Evolutionary conservation across 2,329 filamentous ascomycete genomes (phyloP).

Genomic region (Microdochium nivale): DNA sequence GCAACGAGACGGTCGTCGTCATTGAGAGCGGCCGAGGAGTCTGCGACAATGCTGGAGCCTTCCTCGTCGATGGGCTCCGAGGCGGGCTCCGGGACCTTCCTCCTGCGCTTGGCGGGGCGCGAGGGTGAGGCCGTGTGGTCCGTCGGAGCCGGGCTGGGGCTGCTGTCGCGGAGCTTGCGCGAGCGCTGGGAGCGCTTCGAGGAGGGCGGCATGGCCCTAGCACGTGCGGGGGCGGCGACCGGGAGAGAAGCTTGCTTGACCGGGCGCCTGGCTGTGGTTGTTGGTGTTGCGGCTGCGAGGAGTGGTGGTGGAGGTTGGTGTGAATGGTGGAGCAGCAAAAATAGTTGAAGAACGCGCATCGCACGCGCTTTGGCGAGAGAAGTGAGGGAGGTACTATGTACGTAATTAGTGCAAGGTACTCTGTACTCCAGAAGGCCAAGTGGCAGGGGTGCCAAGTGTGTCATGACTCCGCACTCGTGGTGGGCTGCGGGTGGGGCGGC

Average conservation of each 20-base stretch:
- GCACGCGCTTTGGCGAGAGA: not conserved
- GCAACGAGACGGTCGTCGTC: constrained; percentile 49
- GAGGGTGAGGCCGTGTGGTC: constrained; percentile 47
- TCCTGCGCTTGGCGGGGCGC: constrained; percentile 56
- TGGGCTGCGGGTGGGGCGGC: too few relatives aligned
- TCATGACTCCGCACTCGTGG: too few relatives aligned
- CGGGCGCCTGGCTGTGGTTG: not conserved
- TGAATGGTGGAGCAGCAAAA: not conserved
- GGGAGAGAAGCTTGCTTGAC: not conserved
- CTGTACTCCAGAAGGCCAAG: too few relatives aligned
- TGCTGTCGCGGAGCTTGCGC: constrained; percentile 21
- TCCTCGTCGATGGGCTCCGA: constrained; percentile 37
- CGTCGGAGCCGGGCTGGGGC: constrained; percentile 20
- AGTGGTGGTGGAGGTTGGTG: not conserved
- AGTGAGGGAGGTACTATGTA: not conserved
- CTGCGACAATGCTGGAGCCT: constrained; percentile 30
- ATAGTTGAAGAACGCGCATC: not conserved
- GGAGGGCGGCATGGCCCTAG: constrained; percentile 26
- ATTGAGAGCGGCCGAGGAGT: constrained; percentile 28
- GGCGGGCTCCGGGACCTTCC: constrained; percentile 41
- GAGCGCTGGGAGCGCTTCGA: constrained; percentile 26
- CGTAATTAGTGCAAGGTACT: not conserved
- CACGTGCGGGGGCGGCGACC: not conserved
- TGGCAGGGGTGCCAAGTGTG: too few relatives aligned
- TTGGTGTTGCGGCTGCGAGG: not conserved